Percentiles rank a stretch among this genome's conserved stretches.
Evolutionary conservation across 2,329 filamentous ascomycete species (phyloP).

Genomic region (Cladosporium sp.): DNA sequence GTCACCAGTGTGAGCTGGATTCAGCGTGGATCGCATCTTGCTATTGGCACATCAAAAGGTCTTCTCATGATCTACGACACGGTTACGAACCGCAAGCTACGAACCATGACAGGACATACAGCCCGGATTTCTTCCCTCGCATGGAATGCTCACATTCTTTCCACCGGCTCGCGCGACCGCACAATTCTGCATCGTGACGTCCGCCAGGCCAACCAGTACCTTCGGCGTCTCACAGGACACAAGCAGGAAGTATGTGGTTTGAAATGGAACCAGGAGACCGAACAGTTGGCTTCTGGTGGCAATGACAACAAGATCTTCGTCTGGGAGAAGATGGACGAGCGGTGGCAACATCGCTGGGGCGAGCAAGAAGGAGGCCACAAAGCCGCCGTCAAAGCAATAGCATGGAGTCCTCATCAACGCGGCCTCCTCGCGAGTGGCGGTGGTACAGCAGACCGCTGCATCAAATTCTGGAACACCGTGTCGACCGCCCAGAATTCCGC

Average conservation of each 20-base stretch:
- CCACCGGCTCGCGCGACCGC: conserved; percentile 88
- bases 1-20: conserved; percentile 99
- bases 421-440: conserved; percentile 92
- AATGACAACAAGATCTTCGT: conserved; percentile 99
- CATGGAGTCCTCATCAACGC: conserved; percentile 95
- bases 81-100: conserved; percentile 72
- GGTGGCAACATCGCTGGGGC: conserved; percentile 87
- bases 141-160: conserved; percentile 97
- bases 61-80: conserved; percentile 98
- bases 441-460: conserved; percentile 89
- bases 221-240: conserved; percentile 82
- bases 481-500: conserved; percentile 37
- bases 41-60: conserved; percentile 91
- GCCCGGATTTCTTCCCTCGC: conserved; percentile 88
- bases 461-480: conserved; percentile 94
- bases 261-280: conserved; percentile 95
- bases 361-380: conserved; percentile 95
- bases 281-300: conserved; percentile 88
- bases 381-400: conserved; percentile 93
- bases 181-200: conserved; percentile 95
- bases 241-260: conserved; percentile 97
- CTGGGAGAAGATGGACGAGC: conserved; percentile 93
- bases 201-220: conserved; percentile 82
- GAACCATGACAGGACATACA: conserved; percentile 96
- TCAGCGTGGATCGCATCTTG: conserved; percentile 85